Conservation (phyloP, 2,329 filamentous ascomycete genomes). For the Fusarium sp. region DNA sequence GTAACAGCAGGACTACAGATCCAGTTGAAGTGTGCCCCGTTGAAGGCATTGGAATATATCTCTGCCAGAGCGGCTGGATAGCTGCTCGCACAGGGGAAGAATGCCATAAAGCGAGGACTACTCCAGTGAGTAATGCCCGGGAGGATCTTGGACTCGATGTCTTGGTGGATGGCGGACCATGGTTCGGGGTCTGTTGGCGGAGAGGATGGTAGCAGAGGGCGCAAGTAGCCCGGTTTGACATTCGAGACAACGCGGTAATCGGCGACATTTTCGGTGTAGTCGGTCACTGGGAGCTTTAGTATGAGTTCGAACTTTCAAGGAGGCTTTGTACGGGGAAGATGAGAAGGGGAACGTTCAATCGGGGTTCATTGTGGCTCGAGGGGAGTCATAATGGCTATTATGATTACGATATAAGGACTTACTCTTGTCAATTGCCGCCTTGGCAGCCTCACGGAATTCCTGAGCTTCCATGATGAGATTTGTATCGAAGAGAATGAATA, state of each 20-base stretch:
- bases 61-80: slow-evolving; percentile 91
- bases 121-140: slow-evolving; percentile 96
- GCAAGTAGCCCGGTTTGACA: slow-evolving; percentile 87
- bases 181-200: slow-evolving; percentile 74
- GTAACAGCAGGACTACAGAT: slow-evolving; percentile 92
- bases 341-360: neutral
- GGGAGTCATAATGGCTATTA: neutral
- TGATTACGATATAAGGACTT: slow-evolving; percentile 47
- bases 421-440: slow-evolving; percentile 86
- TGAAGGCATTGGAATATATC: slow-evolving; percentile 90
- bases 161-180: slow-evolving; percentile 83
- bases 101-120: slow-evolving; percentile 94
- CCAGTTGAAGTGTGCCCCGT: slow-evolving; percentile 95
- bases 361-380: slow-evolving; percentile 45
- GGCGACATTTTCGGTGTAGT: slow-evolving; percentile 82
- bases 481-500: neutral
- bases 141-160: slow-evolving; percentile 87
- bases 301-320: neutral
- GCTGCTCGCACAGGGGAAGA: slow-evolving; percentile 85
- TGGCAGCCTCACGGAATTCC: slow-evolving; percentile 81
- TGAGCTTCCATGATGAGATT: slow-evolving; percentile 76
- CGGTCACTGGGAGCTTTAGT: slow-evolving; percentile 67
- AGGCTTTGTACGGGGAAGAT: neutral
- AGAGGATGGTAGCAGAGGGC: slow-evolving; percentile 76
- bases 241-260: slow-evolving; percentile 78